Percentiles rank a stretch among this genome's conserved stretches.
phyloP scores from a whole-genome alignment of 257 asterid genomes.

The Fraxinus cuspidata region DNA sequence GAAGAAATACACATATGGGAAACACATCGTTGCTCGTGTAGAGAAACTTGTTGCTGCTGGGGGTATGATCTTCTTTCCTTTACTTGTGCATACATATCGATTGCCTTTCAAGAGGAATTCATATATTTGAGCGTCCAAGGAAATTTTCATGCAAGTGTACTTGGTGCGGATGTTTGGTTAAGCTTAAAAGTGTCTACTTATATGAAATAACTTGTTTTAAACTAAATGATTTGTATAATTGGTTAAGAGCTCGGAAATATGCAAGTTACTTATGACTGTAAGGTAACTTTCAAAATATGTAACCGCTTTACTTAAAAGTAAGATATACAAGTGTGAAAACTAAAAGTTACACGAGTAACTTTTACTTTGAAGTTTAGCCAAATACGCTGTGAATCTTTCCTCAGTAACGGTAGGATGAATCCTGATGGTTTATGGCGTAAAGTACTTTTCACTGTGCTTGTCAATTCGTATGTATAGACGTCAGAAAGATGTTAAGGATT shows the following conservation, averaged over 20 bases:
- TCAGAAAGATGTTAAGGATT: not conserved
- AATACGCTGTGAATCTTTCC: not conserved
- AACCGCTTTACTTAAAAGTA: no score
- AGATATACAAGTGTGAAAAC: not conserved
- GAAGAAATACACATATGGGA: slow-evolving; percentile 83
- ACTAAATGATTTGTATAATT: no score
- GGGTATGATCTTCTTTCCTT: slow-evolving; percentile 38
- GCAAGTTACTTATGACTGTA: no score
- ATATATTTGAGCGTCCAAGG: no score
- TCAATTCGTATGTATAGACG: not conserved
- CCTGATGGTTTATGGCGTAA: not conserved
- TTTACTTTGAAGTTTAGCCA: no score
- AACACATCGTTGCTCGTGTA: slow-evolving; percentile 83
- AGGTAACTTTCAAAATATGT: no score
- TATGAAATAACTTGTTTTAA: no score
- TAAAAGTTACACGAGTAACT: no score
- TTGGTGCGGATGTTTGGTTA: no score
- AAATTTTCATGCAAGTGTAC: no score
- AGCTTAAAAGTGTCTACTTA: no score
- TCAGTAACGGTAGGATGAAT: not conserved
- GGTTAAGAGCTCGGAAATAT: no score
- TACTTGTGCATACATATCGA: slow-evolving; percentile 19
- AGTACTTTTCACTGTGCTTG: not conserved
- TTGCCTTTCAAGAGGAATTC: not conserved
- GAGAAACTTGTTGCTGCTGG: slow-evolving; percentile 89